Evolutionary conservation across 306 rosid species (phyloP), one percentile per base, ranked within the genome.

Genomic region (Corylus americana): DNA sequence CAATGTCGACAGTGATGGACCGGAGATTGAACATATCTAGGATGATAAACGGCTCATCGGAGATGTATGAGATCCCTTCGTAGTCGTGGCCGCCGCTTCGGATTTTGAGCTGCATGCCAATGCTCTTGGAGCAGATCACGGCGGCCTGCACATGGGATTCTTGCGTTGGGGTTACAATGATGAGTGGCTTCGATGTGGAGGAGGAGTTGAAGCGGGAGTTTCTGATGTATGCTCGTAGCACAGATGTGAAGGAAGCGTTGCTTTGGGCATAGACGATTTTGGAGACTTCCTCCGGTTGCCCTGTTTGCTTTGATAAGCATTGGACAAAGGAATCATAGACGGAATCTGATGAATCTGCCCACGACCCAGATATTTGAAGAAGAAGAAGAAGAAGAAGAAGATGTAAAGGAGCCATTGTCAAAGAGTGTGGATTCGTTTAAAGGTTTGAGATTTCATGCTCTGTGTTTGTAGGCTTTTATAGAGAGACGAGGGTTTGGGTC

Each of bases 21-120:
- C 92, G 49, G 78, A 94, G 83, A 8, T 90, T 82, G 78, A 89
- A 94, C 91, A 94, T 85, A 83, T 94, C 98, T 44, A 94, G 88
- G 58, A 94, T 54, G 59, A 92, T 79, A 69, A 94, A 94, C 29
- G 81, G 87, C 39, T 74, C 77, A n/a, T 84, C 76, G 47, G 97
- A 92, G 80, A 82, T 70, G 76, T 94, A 94, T 0, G 98, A 92
- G 42, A 83, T 17, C 3, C 98, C 97, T 67, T 92, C 98, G 22
- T 73, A 90, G 79, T 93, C 98, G 72, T 91, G 98, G 9, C 97
- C 98, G 25, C 98, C 98, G 13, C 97, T 94, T 3, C 96, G 80
- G 71, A 84, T 87, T 81, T 85, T 90, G 80, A 92, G 79, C 27
- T 91, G 94, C 44, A 89, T 35, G 7, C 80, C 83, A 16, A 86